Conservation (phyloP, 257 asterid genomes). For the Lantana camara region DNA sequence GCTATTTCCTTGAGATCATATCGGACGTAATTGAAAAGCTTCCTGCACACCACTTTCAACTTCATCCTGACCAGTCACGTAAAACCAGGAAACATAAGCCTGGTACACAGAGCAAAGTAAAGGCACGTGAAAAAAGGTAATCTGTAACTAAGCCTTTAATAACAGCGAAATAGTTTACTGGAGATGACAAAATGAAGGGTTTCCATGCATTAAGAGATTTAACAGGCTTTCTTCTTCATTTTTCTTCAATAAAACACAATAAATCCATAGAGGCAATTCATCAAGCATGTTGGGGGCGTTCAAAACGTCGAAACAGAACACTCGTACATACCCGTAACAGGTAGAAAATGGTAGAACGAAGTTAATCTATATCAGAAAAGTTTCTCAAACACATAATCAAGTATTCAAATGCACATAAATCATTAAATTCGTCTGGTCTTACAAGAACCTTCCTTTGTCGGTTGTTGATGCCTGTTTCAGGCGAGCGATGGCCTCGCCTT, state of each 20-base stretch:
- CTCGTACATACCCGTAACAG: neutral
- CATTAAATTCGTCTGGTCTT: neutral
- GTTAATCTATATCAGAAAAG: too few relatives aligned
- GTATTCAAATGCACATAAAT: too few relatives aligned
- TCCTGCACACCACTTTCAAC: conserved; percentile 63
- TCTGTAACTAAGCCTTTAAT: too few relatives aligned
- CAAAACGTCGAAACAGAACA: neutral
- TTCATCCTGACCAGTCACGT: conserved; percentile 45
- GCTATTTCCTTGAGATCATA: conserved; percentile 91
- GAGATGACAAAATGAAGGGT: neutral
- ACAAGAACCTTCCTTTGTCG: neutral
- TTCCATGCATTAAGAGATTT: neutral
- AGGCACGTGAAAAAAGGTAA: neutral
- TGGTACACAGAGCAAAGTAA: neutral
- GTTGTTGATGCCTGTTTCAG: neutral
- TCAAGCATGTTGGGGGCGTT: conserved; percentile 5
- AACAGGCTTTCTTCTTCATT: too few relatives aligned
- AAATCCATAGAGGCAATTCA: conserved; percentile 5
- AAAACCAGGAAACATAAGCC: neutral
- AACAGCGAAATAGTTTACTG: too few relatives aligned
- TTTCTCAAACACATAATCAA: too few relatives aligned
- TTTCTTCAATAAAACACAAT: neutral
- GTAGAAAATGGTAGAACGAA: too few relatives aligned
- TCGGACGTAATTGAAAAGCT: conserved; percentile 66
- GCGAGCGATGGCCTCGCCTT: neutral